Evolutionary conservation across 768 basidiomycete species (phyloP).

Genomic region (Xerocomellus intermedius): DNA sequence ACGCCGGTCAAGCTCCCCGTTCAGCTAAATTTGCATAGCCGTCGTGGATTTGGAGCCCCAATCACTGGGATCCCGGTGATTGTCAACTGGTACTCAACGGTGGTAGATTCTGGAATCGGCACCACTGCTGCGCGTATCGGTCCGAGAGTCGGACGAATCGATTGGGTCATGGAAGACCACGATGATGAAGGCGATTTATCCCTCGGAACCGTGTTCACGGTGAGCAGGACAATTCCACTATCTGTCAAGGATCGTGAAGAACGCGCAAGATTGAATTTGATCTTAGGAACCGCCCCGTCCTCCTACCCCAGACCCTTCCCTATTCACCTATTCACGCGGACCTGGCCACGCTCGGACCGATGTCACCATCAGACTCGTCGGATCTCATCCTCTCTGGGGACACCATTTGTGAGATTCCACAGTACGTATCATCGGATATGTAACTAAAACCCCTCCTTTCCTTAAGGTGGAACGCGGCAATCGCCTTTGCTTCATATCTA

Average conservation of each 20-base stretch:
- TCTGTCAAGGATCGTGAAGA: background rate
- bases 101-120: background rate
- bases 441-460: background rate
- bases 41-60: background rate
- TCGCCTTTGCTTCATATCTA: slow-evolving; percentile 68
- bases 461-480: slow-evolving; percentile 76
- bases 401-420: slow-evolving; percentile 59
- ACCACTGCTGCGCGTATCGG: background rate
- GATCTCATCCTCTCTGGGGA: slow-evolving; percentile 79
- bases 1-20: background rate
- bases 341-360: slow-evolving; percentile 16
- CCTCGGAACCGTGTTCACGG: slow-evolving; percentile 52
- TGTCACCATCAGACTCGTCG: slow-evolving; percentile 68
- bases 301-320: slow-evolving; percentile 62
- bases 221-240: slow-evolving; percentile 26
- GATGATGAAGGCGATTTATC: slow-evolving; percentile 34
- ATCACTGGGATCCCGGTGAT: background rate
- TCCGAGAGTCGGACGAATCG: background rate
- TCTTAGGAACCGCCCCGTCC: slow-evolving; percentile 61
- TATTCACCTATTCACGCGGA: slow-evolving; percentile 46
- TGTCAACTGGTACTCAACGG: too few relatives aligned
- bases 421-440: too few relatives aligned
- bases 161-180: slow-evolving; percentile 8
- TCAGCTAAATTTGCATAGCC: background rate
- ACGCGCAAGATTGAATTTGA: background rate